These are phyloP conservation scores for Lepidium didymum DNA, from an alignment of 345 rosid species.

Conservation along the genomic window DNA sequence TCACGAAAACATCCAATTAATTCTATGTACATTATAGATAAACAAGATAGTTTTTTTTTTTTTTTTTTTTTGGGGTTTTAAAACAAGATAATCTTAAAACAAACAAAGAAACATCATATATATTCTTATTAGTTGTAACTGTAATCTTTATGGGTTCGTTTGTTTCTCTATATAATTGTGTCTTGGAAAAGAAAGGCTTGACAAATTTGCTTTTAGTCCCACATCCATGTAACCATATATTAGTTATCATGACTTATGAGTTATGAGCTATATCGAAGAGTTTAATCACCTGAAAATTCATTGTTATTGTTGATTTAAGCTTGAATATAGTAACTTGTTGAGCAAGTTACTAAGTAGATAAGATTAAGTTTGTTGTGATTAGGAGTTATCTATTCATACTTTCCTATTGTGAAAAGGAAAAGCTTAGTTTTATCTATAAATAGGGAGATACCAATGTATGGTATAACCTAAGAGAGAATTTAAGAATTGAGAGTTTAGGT, in stretches of 20 bases:
- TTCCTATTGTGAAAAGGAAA: too few species aligned
- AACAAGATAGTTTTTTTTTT: too few species aligned
- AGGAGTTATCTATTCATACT: too few species aligned
- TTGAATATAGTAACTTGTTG: too few species aligned
- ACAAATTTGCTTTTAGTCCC: slow-evolving; percentile 8
- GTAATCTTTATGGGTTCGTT: not conserved
- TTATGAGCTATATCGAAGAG: not conserved
- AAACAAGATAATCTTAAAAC: not conserved
- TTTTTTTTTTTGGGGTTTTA: too few species aligned
- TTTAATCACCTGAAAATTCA: not conserved
- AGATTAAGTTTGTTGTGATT: too few species aligned
- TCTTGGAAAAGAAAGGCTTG: slow-evolving; percentile 8
- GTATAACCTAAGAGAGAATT: too few species aligned
- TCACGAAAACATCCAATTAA: not conserved
- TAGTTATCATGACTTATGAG: not conserved
- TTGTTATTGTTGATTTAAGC: not conserved
- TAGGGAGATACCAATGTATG: too few species aligned
- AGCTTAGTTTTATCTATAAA: too few species aligned
- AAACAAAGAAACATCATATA: not conserved
- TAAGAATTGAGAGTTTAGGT: too few species aligned
- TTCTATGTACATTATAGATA: not conserved
- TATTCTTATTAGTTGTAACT: not conserved
- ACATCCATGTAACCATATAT: slow-evolving; percentile 12
- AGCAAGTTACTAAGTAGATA: too few species aligned
- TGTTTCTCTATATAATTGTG: slow-evolving; percentile 22